Evolutionary conservation across 1,284 basidiomycete species (phyloP).

Genomic region (Coniferiporia sulphurascens): DNA sequence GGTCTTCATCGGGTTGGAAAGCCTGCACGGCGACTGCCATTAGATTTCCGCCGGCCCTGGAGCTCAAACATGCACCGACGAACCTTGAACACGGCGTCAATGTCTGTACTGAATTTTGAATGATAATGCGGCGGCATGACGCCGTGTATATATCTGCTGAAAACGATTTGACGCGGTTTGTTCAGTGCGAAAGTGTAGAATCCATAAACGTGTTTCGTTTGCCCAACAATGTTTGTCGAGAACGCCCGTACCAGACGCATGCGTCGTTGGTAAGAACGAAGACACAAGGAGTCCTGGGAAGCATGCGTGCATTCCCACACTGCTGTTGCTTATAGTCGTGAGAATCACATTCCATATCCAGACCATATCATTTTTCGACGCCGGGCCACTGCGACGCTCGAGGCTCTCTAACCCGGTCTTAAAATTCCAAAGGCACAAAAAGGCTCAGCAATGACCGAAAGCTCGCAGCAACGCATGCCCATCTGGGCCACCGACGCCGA

Average conservation of each 20-base stretch:
- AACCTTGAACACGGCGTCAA: slow-evolving; percentile 1
- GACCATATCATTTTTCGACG: background rate
- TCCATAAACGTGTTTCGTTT: background rate
- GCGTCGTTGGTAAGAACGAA: background rate
- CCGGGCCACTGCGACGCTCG: background rate
- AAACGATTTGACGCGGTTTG: background rate
- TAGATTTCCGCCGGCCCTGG: too few relatives aligned
- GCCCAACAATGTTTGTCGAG: background rate
- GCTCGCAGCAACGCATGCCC: slow-evolving; percentile 54
- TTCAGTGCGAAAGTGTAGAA: background rate
- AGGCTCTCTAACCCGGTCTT: background rate
- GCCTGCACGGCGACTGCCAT: background rate
- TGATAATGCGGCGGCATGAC: background rate
- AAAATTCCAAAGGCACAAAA: background rate
- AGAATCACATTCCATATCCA: background rate
- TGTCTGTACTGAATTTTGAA: background rate
- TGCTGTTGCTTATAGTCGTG: background rate
- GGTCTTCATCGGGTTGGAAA: background rate
- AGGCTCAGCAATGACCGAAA: slow-evolving; percentile 4
- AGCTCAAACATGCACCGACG: background rate
- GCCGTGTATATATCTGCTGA: background rate
- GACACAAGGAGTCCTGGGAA: background rate
- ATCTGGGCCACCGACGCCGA: slow-evolving; percentile 71
- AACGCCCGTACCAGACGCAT: background rate
- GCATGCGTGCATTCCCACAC: too few relatives aligned